Percentiles rank a stretch among this genome's conserved stretches.
Conservation (phyloP, 1,139 yeast species). For the Citeromyces hawaiiensis region DNA sequence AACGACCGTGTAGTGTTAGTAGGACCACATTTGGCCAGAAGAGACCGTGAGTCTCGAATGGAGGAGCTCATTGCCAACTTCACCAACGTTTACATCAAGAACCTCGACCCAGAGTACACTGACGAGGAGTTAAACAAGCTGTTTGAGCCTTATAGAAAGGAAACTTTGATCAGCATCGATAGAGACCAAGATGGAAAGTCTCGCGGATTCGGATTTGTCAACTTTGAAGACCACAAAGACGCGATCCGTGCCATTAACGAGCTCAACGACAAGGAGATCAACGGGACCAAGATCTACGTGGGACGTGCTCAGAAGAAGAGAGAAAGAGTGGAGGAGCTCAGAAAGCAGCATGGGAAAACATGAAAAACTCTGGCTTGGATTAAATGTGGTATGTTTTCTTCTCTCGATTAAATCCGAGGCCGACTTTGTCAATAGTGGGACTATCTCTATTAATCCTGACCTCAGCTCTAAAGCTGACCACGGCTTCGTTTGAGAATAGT, state of each 20-base stretch:
- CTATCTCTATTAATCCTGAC: no score
- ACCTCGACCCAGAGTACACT: conserved; percentile 60
- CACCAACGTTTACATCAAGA: conserved; percentile 93
- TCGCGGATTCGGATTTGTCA: conserved; percentile 93
- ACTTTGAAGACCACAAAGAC: conserved; percentile 75
- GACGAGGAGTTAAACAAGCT: conserved; percentile 65
- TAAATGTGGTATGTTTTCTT: no score
- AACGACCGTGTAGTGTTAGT: conserved; percentile 95
- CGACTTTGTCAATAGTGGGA: no score
- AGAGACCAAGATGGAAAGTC: conserved; percentile 81
- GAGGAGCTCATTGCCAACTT: conserved; percentile 87
- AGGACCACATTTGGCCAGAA: conserved; percentile 86
- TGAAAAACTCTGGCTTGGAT: no score
- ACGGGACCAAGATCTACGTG: conserved; percentile 80
- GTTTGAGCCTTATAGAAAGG: conserved; percentile 62
- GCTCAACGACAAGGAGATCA: conserved; percentile 77
- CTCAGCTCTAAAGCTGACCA: no score
- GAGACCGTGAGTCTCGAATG: conserved; percentile 90
- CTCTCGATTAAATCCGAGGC: no score
- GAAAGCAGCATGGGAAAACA: conserved; percentile 87
- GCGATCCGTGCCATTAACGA: conserved; percentile 90
- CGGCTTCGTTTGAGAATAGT: no score
- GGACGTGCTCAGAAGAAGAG: conserved; percentile 99
- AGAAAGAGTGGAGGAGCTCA: conserved; percentile 95
- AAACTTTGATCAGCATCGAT: conserved; percentile 79